These are phyloP conservation scores for Alternaria triticina DNA, from an alignment of 2,329 filamentous ascomycete genomes.

Conservation along the genomic window DNA sequence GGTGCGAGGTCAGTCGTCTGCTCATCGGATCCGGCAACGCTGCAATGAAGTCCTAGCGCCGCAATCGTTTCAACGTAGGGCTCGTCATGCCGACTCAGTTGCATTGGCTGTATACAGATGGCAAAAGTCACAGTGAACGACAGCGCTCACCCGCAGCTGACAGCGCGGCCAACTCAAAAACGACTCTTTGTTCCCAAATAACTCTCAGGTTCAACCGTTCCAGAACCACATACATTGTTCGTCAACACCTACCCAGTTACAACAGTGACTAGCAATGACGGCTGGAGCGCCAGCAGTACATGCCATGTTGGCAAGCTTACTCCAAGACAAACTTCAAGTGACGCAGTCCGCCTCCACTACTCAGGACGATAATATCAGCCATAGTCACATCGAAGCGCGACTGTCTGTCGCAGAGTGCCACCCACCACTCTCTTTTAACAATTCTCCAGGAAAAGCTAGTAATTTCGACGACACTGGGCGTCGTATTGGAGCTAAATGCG, in stretches of 20 bases:
- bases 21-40: neutral
- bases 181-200: neutral
- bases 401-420: rapidly evolving
- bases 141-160: neutral
- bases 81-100: neutral
- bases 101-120: neutral
- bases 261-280: neutral
- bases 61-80: neutral
- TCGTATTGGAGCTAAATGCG: neutral
- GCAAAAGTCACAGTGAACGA: neutral
- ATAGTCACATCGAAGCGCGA: neutral
- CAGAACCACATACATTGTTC: neutral
- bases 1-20: neutral
- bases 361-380: neutral
- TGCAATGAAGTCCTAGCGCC: neutral
- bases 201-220: neutral
- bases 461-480: neutral
- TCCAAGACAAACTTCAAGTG: neutral
- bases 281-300: neutral
- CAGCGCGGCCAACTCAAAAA: neutral
- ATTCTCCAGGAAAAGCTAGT: neutral
- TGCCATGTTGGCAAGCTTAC: neutral
- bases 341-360: neutral
- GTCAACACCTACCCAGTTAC: neutral
- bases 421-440: neutral